These are phyloP conservation scores for Thamnidium elegans DNA, from an alignment of 192 early-diverging fungal genomes.

Conservation along the genomic window DNA sequence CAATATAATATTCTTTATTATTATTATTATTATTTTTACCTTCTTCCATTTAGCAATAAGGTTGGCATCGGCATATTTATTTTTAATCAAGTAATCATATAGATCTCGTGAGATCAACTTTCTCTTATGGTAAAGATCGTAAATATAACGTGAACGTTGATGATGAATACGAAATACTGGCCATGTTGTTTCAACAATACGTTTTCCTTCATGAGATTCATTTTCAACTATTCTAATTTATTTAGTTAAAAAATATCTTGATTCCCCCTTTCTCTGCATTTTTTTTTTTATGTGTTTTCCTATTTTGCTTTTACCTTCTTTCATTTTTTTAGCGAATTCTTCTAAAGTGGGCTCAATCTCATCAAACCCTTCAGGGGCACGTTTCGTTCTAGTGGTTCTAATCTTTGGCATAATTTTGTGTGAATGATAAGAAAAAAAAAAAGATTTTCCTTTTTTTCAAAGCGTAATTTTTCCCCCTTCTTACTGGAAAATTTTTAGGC, in stretches of 20 bases:
- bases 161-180: conserved; percentile 95
- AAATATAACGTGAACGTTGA: conserved; percentile 95
- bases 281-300: neutral
- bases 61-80: conserved; percentile 85
- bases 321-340: conserved; percentile 92
- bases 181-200: conserved; percentile 91
- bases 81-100: conserved; percentile 91
- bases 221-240: conserved; percentile 74
- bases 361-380: conserved; percentile 92
- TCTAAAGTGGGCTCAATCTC: conserved; percentile 90
- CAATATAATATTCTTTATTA: neutral
- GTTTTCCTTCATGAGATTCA: conserved; percentile 89
- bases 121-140: conserved; percentile 95
- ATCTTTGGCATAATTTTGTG: conserved; percentile 65
- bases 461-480: no score
- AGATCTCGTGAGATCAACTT: conserved; percentile 89
- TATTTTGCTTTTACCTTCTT: conserved; percentile 65
- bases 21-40: conserved; percentile 39
- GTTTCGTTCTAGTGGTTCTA: conserved; percentile 71
- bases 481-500: no score
- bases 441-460: neutral
- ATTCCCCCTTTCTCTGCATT: neutral
- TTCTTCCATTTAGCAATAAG: conserved; percentile 99
- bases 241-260: neutral
- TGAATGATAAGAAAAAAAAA: neutral